Conservation (phyloP, 768 basidiomycete species). For the Russula sp. region DNA sequence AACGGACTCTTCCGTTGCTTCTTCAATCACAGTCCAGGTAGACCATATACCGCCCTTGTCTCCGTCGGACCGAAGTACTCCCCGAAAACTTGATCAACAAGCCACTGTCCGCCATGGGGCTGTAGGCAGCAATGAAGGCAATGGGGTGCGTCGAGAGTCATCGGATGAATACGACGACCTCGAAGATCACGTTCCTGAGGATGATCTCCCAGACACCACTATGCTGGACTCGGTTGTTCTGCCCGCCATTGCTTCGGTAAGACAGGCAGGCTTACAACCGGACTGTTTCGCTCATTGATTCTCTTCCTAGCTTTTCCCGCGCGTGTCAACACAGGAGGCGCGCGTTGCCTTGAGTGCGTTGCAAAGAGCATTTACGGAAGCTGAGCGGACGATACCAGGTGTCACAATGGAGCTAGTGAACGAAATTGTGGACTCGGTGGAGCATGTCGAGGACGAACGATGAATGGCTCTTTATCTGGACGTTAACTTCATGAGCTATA, state of each 20-base stretch:
- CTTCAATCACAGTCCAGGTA: slow-evolving; percentile 46
- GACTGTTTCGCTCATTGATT: slow-evolving; percentile 9
- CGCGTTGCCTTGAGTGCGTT: slow-evolving; percentile 78
- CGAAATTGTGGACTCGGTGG: slow-evolving; percentile 90
- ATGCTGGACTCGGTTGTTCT: slow-evolving; percentile 95
- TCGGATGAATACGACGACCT: slow-evolving; percentile 64
- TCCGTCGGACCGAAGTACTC: slow-evolving; percentile 30
- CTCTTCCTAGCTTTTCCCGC: slow-evolving; percentile 71
- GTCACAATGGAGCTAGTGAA: slow-evolving; percentile 89
- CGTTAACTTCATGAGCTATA: slow-evolving; percentile 8
- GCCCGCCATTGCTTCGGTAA: slow-evolving; percentile 92
- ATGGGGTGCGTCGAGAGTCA: slow-evolving; percentile 38
- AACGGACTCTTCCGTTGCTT: slow-evolving; percentile 28
- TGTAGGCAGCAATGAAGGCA: slow-evolving; percentile 28
- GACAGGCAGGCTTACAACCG: slow-evolving; percentile 28
- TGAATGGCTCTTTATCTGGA: slow-evolving; percentile 27
- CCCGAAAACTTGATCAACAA: slow-evolving; percentile 46
- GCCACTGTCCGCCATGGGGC: slow-evolving; percentile 57
- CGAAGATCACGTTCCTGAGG: slow-evolving; percentile 46
- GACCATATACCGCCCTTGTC: slow-evolving; percentile 53
- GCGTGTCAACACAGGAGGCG: slow-evolving; percentile 90
- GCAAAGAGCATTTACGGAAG: slow-evolving; percentile 89
- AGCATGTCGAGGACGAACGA: slow-evolving; percentile 77
- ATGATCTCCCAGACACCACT: slow-evolving; percentile 66
- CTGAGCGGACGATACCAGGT: slow-evolving; percentile 93